Percentiles rank a stretch among this genome's conserved stretches.
Conservation (phyloP, 768 basidiomycete species). For the Tephrocybe sp. region DNA sequence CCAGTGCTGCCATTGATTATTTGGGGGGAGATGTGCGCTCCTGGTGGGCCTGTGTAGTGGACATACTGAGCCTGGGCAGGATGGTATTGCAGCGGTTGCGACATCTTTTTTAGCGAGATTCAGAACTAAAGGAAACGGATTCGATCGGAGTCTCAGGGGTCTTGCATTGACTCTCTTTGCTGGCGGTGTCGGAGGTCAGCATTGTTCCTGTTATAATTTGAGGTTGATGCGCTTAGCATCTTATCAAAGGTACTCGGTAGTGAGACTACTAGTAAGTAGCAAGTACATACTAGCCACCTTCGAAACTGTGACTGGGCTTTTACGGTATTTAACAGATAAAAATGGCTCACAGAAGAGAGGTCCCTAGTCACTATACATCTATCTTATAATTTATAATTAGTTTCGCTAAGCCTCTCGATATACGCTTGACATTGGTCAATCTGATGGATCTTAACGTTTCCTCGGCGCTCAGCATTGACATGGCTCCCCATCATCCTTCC, state of each 20-base stretch:
- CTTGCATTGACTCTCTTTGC: conserved; percentile 7
- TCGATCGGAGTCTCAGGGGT: conserved; percentile 41
- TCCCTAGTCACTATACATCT: too few species aligned
- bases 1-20: conserved; percentile 17
- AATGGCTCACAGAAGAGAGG: too few species aligned
- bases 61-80: conserved; percentile 31
- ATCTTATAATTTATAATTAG: background rate
- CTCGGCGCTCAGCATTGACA: too few species aligned
- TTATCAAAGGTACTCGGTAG: background rate
- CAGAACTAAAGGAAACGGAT: conserved; percentile 20
- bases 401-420: background rate
- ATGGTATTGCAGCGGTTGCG: conserved; percentile 37
- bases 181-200: conserved; percentile 13
- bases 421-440: background rate
- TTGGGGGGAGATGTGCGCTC: conserved; percentile 16
- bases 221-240: background rate
- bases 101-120: conserved; percentile 31
- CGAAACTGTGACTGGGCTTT: too few species aligned
- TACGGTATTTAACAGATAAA: too few species aligned
- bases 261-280: too few species aligned
- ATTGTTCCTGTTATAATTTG: background rate
- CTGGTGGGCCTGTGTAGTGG: conserved; percentile 33
- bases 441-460: too few species aligned
- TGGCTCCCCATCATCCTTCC: too few species aligned
- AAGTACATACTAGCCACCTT: too few species aligned